These are phyloP conservation scores for Haematococcus lacustris DNA, from an alignment of 139 green algal genomes.

Conservation along the genomic window DNA sequence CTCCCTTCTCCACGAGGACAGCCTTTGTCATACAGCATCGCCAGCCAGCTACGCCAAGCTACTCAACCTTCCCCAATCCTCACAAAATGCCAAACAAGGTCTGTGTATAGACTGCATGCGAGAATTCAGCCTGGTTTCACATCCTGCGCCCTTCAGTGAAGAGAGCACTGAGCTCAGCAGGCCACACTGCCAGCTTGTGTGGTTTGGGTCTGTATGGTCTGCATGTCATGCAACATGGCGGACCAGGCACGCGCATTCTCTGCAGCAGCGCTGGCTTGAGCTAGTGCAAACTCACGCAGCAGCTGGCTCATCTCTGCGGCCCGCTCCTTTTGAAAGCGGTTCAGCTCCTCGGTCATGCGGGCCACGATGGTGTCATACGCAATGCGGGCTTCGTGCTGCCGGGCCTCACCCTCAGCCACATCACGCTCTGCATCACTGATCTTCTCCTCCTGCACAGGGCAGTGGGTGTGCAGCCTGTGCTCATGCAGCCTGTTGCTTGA, in stretches of 20 bases:
- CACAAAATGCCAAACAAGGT: no score
- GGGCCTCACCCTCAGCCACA: conserved; percentile 47
- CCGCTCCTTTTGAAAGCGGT: conserved; percentile 75
- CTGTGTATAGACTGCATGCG: no score
- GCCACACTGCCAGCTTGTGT: no score
- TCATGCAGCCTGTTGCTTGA: no score
- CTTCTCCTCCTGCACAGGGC: conserved; percentile 43
- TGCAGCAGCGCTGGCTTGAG: conserved; percentile 46
- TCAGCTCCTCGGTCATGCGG: conserved; percentile 80
- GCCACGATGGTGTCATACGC: conserved; percentile 44
- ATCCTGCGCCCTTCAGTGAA: no score
- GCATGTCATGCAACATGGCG: conserved; percentile 44
- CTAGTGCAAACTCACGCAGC: conserved; percentile 72
- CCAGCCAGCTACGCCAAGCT: no score
- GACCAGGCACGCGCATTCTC: conserved; percentile 66
- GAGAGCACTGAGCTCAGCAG: no score
- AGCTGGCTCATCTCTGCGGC: conserved; percentile 63
- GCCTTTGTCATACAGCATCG: neutral
- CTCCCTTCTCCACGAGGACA: neutral
- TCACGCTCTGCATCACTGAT: conserved; percentile 70
- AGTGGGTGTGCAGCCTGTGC: no score
- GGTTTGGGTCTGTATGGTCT: no score
- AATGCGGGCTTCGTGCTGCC: conserved; percentile 22
- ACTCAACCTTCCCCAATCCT: no score
- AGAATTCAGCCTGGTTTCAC: no score